Evolutionary conservation across 257 asterid species (phyloP).

Genomic region (Nicotiana otophora): DNA sequence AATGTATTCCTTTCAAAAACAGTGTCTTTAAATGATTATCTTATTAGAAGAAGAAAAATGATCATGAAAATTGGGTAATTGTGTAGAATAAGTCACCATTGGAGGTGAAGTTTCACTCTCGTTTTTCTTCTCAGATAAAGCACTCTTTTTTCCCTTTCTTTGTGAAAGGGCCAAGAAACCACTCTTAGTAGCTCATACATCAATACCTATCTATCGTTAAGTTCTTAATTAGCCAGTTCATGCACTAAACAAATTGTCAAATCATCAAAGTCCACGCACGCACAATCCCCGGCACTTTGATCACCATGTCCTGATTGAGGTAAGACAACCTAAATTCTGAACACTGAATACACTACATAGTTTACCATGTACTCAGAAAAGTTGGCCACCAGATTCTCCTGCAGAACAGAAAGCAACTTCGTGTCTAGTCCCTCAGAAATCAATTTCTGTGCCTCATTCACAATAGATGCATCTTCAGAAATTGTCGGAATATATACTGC

Average conservation of each 20-base stretch:
- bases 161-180: not conserved
- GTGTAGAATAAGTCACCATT: not conserved
- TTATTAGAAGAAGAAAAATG: not conserved
- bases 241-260: not conserved
- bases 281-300: not conserved
- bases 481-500: conserved; percentile 51
- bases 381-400: conserved; percentile 60
- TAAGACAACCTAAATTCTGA: conserved; percentile 5
- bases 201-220: not conserved
- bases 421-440: conserved; percentile 67
- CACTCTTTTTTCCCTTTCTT: not conserved
- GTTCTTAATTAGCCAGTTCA: conserved; percentile 4
- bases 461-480: conserved; percentile 43
- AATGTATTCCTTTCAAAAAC: not conserved
- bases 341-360: conserved; percentile 11
- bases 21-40: not conserved
- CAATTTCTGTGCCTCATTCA: conserved; percentile 63
- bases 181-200: not conserved
- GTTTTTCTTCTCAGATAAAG: not conserved
- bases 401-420: conserved; percentile 49
- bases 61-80: not conserved
- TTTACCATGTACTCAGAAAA: conserved; percentile 84
- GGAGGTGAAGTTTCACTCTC: conserved; percentile 1
- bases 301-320: not conserved
- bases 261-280: not conserved